Base-by-base conservation (phyloP, 1,139 yeast species). In the Protomyces gravidus region DNA sequence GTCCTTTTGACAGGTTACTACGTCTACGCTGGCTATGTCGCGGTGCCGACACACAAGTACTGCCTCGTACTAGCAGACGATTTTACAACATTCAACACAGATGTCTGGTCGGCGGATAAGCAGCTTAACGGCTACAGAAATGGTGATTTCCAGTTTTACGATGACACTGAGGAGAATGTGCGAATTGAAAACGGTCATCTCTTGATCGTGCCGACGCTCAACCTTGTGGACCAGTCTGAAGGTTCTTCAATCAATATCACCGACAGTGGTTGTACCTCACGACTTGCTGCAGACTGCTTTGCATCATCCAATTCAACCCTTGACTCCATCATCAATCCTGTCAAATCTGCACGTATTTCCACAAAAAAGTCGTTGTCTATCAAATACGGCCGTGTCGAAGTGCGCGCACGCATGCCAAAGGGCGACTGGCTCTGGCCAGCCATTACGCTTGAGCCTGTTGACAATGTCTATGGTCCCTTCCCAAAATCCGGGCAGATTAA, bases 131-230 rank as follows among this genome's bases (percentile, higher is more conserved):
- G 64, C 7, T 61, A 57, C 46, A 62, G 64, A 25, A 62, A 61
- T 50, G 62, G 62, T 32, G 60, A 53, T 46, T 62, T 62, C 19
- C 58, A 61, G 26, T 62, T 62, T 62, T 30, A 61, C 28, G 59
- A 63, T 6, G 50, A 45, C 27, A 33, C 50, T 5, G 3, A 28
- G n/a, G 45, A 55, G 23, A 62, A 62, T 51, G 23, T 36, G 3
- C 17, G 42, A 66, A 95, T 89, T 33, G 95, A 87, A 68, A 92
- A 92, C 71, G 98, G 98, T 3, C 88, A 89, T 69, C 75, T 92
- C 55, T 92, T 94, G 68, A 89, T 90, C 33, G 25, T 28, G 23
- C 50, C 50, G 11, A 27, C 50, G 19, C 28, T 46, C 50, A 46
- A 46, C 21, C 13, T 26, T 13, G 36, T 46, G 13, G 50, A 46